Evolutionary conservation across 805 yeast genomes (phyloP), one percentile per base, ranked within the genome.

Genomic region (Wickerhamiella kurtzmanii): DNA sequence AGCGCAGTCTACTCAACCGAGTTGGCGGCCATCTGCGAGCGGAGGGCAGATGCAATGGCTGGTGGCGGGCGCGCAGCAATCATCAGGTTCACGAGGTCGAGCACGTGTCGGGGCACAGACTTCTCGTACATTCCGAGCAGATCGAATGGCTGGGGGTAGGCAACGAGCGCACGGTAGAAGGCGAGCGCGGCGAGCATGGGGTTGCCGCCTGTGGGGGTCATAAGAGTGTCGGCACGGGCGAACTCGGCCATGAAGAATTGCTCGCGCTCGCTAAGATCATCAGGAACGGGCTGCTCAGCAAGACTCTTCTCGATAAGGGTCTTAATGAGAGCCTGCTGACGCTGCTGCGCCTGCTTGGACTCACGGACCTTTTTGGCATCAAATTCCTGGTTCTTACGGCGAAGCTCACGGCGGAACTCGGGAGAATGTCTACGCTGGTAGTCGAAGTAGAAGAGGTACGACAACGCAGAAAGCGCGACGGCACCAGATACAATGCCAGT

Each of bases 101-200:
- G 80, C 48, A 88, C 79, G 48, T 49, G 56, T 41, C 76, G 79
- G 61, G 79, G 81, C 54, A 89, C 78, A 45, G 88, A 75, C 71
- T 82, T 82, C 71, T 89, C 96, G 69, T 85, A 89, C 58, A 89
- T 79, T 44, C 81, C 82, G 62, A 92, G 73, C 57, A 92, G 77
- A 59, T 86, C 96, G 48, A 94, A 80, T 50, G 98, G 99, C 65
- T 82, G 81, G 51, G 98, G 97, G 66, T 88, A 89, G 44, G 87
- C 88, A 38, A 85, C 76, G 61, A 92, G 73, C 13, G 96, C 97
- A 66, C 85, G 83, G 76, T 92, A 92, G 74, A 87, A 92, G 55
- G 80, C 75, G 56, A 88, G 71, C 36, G 98, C 97, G 41, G 96
- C 80, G 50, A 81, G 85, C 53, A 82, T 66, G 46, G 54, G 50